Conservation (phyloP, 2,329 filamentous ascomycete species). For the Madurella fahalii region DNA sequence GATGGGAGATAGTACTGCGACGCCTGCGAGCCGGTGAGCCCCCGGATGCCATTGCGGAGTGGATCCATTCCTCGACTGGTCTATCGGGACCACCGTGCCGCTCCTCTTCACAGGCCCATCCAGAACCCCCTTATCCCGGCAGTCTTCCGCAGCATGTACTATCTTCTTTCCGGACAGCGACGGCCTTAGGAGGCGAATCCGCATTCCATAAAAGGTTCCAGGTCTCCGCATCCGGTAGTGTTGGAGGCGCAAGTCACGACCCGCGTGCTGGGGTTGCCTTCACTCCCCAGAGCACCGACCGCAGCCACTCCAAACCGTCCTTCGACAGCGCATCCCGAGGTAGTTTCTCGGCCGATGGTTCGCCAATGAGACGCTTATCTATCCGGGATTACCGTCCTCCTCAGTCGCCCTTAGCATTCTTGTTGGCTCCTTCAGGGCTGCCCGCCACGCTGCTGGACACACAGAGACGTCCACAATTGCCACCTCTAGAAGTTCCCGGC, state of each 20-base stretch:
- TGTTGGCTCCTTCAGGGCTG: not conserved
- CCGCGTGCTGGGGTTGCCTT: no score
- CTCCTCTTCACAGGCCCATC: not conserved
- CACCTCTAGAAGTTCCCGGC: not conserved
- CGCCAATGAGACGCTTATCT: not conserved
- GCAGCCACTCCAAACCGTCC: no score
- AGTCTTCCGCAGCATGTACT: not conserved
- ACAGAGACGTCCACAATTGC: not conserved
- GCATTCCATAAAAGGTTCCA: no score
- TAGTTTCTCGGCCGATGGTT: no score
- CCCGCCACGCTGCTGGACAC: not conserved
- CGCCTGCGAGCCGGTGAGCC: constrained; percentile 22
- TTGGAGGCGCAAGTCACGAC: no score
- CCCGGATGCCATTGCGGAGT: constrained; percentile 24
- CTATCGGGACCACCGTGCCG: not conserved
- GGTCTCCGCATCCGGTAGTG: no score
- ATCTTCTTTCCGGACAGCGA: no score
- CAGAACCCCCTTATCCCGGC: not conserved
- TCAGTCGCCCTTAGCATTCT: not conserved
- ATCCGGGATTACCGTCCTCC: not conserved
- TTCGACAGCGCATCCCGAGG: no score
- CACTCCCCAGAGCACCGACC: no score
- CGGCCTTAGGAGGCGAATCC: no score
- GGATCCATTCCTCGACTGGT: constrained; percentile 19
- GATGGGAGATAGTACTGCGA: constrained; percentile 19